Conservation (phyloP, 805 yeast species). For the Saccharomycopsis lassenensis region DNA sequence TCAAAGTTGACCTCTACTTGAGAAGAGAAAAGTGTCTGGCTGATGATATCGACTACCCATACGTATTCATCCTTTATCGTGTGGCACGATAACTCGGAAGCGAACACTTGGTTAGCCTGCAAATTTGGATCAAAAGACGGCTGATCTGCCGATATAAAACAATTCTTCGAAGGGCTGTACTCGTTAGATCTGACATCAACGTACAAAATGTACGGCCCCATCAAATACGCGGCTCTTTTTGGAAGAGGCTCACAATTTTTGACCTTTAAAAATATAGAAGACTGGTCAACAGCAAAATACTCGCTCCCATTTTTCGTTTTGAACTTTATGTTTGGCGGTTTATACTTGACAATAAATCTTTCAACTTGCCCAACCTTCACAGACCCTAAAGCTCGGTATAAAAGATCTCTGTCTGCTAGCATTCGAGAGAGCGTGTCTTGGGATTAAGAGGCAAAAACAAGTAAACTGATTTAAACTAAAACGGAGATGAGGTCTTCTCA, state of each 20-base stretch:
- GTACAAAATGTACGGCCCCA: constrained; percentile 69
- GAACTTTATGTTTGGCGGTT: constrained; percentile 25
- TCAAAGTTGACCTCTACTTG: constrained; percentile 55
- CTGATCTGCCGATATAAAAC: constrained; percentile 66
- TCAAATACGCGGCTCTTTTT: constrained; percentile 57
- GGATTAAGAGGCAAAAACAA: no score
- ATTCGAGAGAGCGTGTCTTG: no score
- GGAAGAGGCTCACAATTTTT: constrained; percentile 52
- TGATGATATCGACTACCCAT: constrained; percentile 63
- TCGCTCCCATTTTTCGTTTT: constrained; percentile 21
- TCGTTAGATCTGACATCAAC: constrained; percentile 53
- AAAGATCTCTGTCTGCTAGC: no score
- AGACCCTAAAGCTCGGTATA: constrained; percentile 31
- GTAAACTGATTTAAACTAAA: no score
- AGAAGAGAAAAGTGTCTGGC: constrained; percentile 60
- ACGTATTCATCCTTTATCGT: constrained; percentile 44
- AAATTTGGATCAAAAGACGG: constrained; percentile 66
- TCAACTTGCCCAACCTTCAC: constrained; percentile 52
- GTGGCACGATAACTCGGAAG: constrained; percentile 53
- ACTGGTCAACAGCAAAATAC: constrained; percentile 19
- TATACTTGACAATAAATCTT: constrained; percentile 35
- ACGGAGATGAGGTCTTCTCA: no score
- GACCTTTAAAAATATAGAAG: constrained; percentile 40
- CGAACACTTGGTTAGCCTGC: constrained; percentile 54
- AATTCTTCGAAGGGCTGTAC: constrained; percentile 37